These are phyloP conservation scores for Suillus ampliporus DNA, from an alignment of 768 basidiomycete genomes.

Conservation along the genomic window DNA sequence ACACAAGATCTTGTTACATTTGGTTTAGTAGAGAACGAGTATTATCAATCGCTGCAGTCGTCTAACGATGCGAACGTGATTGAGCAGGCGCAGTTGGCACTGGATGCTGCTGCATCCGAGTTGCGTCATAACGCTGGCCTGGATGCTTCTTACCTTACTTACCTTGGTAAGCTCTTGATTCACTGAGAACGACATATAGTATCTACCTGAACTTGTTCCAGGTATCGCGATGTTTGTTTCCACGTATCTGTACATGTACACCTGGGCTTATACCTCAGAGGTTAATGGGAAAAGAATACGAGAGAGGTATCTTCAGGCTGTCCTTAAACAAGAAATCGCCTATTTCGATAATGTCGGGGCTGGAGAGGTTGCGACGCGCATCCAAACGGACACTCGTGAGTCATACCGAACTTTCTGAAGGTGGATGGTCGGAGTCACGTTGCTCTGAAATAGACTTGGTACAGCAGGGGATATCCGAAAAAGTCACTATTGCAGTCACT, in stretches of 20 bases:
- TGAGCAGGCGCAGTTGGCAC: slow-evolving; percentile 8
- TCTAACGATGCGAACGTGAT: slow-evolving; percentile 18
- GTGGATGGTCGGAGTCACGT: not conserved
- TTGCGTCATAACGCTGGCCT: slow-evolving; percentile 38
- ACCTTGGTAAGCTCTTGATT: slow-evolving; percentile 40
- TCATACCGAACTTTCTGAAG: not conserved
- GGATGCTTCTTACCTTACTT: slow-evolving; percentile 45
- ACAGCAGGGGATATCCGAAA: slow-evolving; percentile 59
- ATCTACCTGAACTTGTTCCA: slow-evolving; percentile 15
- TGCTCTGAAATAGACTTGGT: slow-evolving; percentile 40
- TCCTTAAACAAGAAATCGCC: slow-evolving; percentile 57
- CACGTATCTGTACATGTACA: slow-evolving; percentile 48
- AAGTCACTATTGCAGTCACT: slow-evolving; percentile 46
- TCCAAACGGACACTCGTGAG: slow-evolving; percentile 30
- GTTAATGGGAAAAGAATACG: slow-evolving; percentile 53
- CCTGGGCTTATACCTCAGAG: slow-evolving; percentile 47
- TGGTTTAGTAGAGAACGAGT: slow-evolving; percentile 16
- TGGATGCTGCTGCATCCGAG: slow-evolving; percentile 16
- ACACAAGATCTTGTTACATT: slow-evolving; percentile 47
- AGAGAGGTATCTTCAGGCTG: slow-evolving; percentile 52
- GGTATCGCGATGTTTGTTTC: slow-evolving; percentile 52
- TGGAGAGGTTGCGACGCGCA: slow-evolving; percentile 63
- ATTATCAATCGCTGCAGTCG: slow-evolving; percentile 10
- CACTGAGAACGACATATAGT: not conserved
- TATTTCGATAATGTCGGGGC: slow-evolving; percentile 53